Evolutionary conservation across 2,329 filamentous ascomycete species (phyloP), one percentile per base, ranked within the genome.

Genomic region (Colletotrichum endophyticum): DNA sequence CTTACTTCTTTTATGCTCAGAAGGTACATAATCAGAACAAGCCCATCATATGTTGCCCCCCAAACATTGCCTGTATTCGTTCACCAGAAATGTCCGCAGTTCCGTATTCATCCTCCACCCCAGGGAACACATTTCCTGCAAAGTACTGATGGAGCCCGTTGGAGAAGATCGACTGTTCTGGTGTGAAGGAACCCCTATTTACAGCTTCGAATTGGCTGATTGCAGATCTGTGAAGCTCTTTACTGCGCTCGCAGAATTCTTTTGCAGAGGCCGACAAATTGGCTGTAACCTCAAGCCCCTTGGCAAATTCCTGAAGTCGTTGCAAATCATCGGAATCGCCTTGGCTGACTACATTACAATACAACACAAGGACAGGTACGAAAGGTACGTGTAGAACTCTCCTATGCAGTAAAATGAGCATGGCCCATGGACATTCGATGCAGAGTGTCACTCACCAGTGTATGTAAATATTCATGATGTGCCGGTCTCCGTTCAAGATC

Each of bases 341-440:
- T 12, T 30, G 59, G 11, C 44, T 44, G 12, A 73, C n/a, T 3
- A 62, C 30, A n/a, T 73, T 25, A 28, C 72, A 69, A 12, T 64
- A 73, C 27, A 73, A 9, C 1, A 73, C 72, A 9, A 73, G 28
- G 2, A 73, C 28, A 5, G 72, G 72, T 1, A 63, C 53, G 1
- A 73, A 73, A 6, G 72, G 72, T 19, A 39, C 56, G 11, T 73
- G 71, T 1, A 73, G 34, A 1, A 73, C 34, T 32, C 72, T 13
- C 72, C 72, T 70, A 2, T 22, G 16, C 2, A 19, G 22, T 12
- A 15, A 19, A 16, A 7, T 62, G 3, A 62, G 27, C 1, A 5
- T 30, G 0, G 16, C 7, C 16, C 12, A 11, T 11, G 16, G 0
- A n/a, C 0, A 8, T n/a, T 30, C 25, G 16, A 15, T 8, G 1